Percentiles rank a stretch among this genome's conserved stretches.
Evolutionary conservation across 176 grass and related monocot genomes (phyloP).

Genomic region (Zizania latifolia): DNA sequence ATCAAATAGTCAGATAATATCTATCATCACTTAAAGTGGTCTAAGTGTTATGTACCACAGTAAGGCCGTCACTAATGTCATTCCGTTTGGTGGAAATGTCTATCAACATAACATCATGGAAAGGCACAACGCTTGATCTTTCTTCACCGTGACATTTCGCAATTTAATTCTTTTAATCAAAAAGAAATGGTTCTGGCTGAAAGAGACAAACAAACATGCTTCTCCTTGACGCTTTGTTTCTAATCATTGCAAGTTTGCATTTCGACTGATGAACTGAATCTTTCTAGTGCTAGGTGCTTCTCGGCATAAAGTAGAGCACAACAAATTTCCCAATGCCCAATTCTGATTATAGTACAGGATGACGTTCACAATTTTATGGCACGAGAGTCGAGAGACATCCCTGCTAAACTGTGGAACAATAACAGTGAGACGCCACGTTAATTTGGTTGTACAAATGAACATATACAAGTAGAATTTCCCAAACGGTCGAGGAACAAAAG

Average conservation of each 20-base stretch:
- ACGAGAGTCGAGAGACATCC: background rate
- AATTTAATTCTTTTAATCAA: no score
- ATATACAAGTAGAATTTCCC: constrained; percentile 25
- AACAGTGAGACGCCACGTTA: constrained; percentile 12
- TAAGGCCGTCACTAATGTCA: no score
- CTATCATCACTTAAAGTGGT: no score
- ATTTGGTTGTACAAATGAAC: constrained; percentile 30
- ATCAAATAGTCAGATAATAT: no score
- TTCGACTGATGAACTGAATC: background rate
- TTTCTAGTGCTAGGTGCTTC: background rate
- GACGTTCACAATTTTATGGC: background rate
- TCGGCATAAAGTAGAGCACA: background rate
- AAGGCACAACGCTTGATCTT: no score
- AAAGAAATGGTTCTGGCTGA: no score
- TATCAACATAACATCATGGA: no score
- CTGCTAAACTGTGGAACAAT: background rate
- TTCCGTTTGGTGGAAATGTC: no score
- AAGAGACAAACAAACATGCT: background rate
- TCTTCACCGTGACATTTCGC: no score
- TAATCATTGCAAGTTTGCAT: background rate
- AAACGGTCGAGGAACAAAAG: constrained; percentile 7
- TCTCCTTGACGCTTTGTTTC: background rate
- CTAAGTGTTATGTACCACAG: no score
- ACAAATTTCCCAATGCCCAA: background rate
- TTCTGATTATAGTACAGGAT: background rate